A percentile compares a stretch with the other conserved stretches of the same genome.
Conservation (phyloP, 768 basidiomycete genomes). For the Holtermanniella nyarrowii region DNA sequence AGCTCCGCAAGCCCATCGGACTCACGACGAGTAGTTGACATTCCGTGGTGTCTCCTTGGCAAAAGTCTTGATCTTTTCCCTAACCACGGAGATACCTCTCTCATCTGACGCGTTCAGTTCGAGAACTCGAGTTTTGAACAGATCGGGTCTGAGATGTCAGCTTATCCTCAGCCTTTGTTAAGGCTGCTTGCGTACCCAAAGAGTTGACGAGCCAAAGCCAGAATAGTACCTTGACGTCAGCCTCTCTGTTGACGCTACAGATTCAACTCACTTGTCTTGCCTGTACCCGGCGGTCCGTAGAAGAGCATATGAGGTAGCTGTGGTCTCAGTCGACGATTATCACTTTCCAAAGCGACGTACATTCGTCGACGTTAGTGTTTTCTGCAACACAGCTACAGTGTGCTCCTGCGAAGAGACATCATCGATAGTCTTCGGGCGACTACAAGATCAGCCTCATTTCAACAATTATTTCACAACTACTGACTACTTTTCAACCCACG, state of each 20-base stretch:
- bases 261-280: conserved; percentile 65
- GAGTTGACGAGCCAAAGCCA: conserved; percentile 82
- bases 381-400: conserved; percentile 79
- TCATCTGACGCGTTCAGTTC: conserved; percentile 99
- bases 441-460: conserved; percentile 43
- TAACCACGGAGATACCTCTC: conserved; percentile 88
- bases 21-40: conserved; percentile 36
- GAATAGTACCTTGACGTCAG: conserved; percentile 57
- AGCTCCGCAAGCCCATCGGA: conserved; percentile 5
- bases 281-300: conserved; percentile 97
- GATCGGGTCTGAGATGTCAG: conserved; percentile 62
- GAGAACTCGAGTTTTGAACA: conserved; percentile 82
- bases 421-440: conserved; percentile 93
- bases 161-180: background rate
- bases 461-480: conserved; percentile 23
- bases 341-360: conserved; percentile 44
- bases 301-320: conserved; percentile 99
- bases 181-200: conserved; percentile 64
- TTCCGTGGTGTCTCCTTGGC: conserved; percentile 48
- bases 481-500: conserved; percentile 99
- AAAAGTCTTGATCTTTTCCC: conserved; percentile 98
- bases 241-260: background rate
- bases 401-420: conserved; percentile 97
- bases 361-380: conserved; percentile 85
- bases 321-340: background rate